phyloP scores from a whole-genome alignment of 139 green algal species.

The Tetratostichococcus sp. region DNA sequence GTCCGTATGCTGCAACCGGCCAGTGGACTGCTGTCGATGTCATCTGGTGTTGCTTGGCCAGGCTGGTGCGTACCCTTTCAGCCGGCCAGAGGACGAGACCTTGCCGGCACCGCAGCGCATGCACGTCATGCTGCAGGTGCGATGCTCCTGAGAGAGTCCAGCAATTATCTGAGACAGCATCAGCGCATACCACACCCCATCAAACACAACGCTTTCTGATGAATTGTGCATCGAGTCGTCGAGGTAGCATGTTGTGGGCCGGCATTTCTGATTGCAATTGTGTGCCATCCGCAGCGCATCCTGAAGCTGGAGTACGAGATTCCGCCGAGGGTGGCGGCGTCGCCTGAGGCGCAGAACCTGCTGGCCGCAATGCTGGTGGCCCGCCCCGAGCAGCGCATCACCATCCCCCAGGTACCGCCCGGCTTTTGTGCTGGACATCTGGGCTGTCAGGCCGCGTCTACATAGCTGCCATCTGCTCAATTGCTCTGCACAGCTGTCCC shows the following conservation, averaged over 20 bases:
- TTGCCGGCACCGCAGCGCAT: constrained; percentile 72
- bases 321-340: constrained; percentile 53
- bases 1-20: too few species aligned
- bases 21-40: too few species aligned
- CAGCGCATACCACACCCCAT: too few species aligned
- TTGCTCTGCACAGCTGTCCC: too few species aligned
- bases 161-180: too few species aligned
- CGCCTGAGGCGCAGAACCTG: constrained; percentile 67
- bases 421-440: too few species aligned
- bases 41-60: too few species aligned
- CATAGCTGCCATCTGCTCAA: too few species aligned
- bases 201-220: too few species aligned
- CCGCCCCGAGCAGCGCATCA: constrained; percentile 78
- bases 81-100: constrained; percentile 82
- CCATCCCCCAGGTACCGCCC: constrained; percentile 46
- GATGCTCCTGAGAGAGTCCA: neutral
- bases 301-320: constrained; percentile 75
- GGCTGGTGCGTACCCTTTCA: constrained; percentile 94
- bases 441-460: too few species aligned
- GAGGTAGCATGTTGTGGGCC: neutral
- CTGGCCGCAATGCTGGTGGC: constrained; percentile 59
- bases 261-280: too few species aligned
- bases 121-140: constrained; percentile 43
- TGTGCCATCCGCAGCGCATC: constrained; percentile 59
- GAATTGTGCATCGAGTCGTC: neutral